A percentile compares a stretch with the other conserved stretches of the same genome.
Conservation (phyloP, 768 basidiomycete genomes). For the Boletus tylopilopsis region DNA sequence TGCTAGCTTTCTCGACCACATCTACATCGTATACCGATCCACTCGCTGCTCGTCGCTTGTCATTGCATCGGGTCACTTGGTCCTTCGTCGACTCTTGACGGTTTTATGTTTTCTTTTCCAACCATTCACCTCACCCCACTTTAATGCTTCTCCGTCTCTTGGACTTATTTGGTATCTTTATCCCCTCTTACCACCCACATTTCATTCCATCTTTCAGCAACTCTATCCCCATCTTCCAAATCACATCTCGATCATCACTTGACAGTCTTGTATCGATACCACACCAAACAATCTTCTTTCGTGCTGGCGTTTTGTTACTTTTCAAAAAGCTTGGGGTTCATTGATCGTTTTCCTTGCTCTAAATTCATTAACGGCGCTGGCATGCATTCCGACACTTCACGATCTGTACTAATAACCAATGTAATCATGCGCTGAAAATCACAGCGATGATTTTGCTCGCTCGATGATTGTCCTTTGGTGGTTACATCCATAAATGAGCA, state of each 20-base stretch:
- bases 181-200: slow-evolving; percentile 1
- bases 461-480: too few species aligned
- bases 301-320: background rate
- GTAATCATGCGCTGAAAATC: background rate
- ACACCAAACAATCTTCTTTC: slow-evolving; percentile 1
- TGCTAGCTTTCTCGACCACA: slow-evolving; percentile 7
- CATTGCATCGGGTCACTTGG: background rate
- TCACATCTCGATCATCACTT: background rate
- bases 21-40: background rate
- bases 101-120: background rate
- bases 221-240: background rate
- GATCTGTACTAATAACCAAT: slow-evolving; percentile 8
- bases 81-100: background rate
- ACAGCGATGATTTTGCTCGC: too few species aligned
- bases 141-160: background rate
- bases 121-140: too few species aligned
- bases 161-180: slow-evolving; percentile 19
- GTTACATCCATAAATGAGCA: too few species aligned
- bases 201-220: background rate
- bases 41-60: background rate
- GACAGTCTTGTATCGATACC: background rate
- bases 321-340: background rate
- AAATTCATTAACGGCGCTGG: slow-evolving; percentile 6
- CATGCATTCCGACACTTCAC: background rate
- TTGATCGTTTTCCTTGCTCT: background rate